These are phyloP conservation scores for Orbilia quercus DNA, from an alignment of 2,329 filamentous ascomycete species.

Conservation along the genomic window DNA sequence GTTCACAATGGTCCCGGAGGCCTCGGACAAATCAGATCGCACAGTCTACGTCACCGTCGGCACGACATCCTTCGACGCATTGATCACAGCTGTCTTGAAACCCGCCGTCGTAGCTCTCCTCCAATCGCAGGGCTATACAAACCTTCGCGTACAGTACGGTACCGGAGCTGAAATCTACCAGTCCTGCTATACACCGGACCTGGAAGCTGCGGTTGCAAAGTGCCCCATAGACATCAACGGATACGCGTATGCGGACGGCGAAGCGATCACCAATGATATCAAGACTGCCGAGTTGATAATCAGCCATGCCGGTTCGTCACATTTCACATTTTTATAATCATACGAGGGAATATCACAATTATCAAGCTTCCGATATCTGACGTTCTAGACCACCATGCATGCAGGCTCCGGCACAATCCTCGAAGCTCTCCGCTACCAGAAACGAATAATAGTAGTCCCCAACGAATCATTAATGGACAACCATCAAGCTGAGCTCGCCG, in stretches of 20 bases:
- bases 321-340: not conserved
- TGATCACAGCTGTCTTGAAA: slow-evolving; percentile 75
- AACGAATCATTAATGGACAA: slow-evolving; percentile 86
- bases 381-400: no score
- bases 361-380: no score
- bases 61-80: slow-evolving; percentile 80
- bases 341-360: no score
- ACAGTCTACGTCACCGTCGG: slow-evolving; percentile 83
- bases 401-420: slow-evolving; percentile 93
- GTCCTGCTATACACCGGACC: slow-evolving; percentile 40
- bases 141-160: slow-evolving; percentile 84
- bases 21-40: slow-evolving; percentile 12
- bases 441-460: slow-evolving; percentile 88
- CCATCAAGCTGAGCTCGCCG: slow-evolving; percentile 88
- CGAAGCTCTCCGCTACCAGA: slow-evolving; percentile 77
- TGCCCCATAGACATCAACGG: slow-evolving; percentile 65
- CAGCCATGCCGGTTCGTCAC: slow-evolving; percentile 81
- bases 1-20: slow-evolving; percentile 1
- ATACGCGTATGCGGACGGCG: slow-evolving; percentile 73
- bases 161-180: slow-evolving; percentile 67
- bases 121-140: slow-evolving; percentile 71
- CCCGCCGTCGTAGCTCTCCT: slow-evolving; percentile 74
- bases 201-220: slow-evolving; percentile 19
- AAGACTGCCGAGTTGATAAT: slow-evolving; percentile 77
- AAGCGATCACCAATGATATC: slow-evolving; percentile 67